These are phyloP conservation scores for Trypanosoma theileri DNA, from an alignment of 208 protist species.

Conservation along the genomic window DNA sequence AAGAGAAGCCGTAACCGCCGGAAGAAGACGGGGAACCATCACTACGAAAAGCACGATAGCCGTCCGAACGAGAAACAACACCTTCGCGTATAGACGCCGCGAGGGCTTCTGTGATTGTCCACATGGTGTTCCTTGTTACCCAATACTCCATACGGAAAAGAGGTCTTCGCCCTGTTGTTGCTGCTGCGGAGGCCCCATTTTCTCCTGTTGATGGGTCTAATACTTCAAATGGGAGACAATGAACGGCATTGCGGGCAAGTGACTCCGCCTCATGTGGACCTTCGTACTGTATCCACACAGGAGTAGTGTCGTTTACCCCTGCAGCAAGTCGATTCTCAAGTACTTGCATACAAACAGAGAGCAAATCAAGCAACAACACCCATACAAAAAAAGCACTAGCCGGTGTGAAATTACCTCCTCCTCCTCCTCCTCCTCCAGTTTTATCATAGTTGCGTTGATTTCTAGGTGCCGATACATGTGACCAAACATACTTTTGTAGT, in stretches of 20 bases:
- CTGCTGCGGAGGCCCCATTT: background rate
- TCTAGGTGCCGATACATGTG: slow-evolving; percentile 37
- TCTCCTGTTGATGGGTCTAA: slow-evolving; percentile 21
- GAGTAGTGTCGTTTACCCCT: slow-evolving; percentile 11
- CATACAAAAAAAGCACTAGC: slow-evolving; percentile 57
- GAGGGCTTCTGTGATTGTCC: slow-evolving; percentile 58
- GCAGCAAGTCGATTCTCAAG: slow-evolving; percentile 36
- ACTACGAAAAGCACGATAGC: slow-evolving; percentile 18
- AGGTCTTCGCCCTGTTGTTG: slow-evolving; percentile 15
- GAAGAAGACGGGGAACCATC: background rate
- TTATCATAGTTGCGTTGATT: too few relatives aligned
- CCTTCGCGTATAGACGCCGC: slow-evolving; percentile 55
- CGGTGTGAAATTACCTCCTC: slow-evolving; percentile 21
- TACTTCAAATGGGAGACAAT: slow-evolving; percentile 87
- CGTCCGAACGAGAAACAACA: slow-evolving; percentile 37
- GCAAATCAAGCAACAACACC: slow-evolving; percentile 67
- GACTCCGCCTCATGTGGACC: slow-evolving; percentile 49
- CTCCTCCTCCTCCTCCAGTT: background rate
- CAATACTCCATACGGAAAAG: slow-evolving; percentile 45
- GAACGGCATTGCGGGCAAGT: slow-evolving; percentile 65
- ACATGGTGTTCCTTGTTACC: slow-evolving; percentile 62
- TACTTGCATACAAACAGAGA: slow-evolving; percentile 58
- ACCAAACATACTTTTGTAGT: slow-evolving; percentile 69
- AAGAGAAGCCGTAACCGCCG: too few relatives aligned
- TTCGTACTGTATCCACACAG: slow-evolving; percentile 65